Percentiles rank a stretch among this genome's conserved stretches.
phyloP scores from a whole-genome alignment of 768 basidiomycete genomes.

The Rhodotorula sphaerocarpa region DNA sequence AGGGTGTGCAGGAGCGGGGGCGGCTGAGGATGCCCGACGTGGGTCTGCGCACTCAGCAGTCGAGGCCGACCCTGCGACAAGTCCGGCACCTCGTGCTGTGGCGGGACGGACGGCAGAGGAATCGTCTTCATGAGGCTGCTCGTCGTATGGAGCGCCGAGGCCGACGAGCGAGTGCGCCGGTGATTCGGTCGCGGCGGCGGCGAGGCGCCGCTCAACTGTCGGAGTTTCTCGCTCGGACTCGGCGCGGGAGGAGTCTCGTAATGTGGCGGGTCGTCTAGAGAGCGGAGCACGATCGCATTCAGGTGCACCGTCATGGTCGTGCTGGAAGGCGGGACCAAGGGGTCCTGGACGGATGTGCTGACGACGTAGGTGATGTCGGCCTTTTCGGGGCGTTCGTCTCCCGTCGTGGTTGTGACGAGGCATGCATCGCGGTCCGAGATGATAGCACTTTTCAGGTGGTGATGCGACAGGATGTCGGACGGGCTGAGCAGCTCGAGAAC shows the following conservation, averaged over 20 bases:
- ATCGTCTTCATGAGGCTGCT: neutral
- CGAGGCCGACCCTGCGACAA: neutral
- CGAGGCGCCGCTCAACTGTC: neutral
- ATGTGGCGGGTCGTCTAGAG: constrained; percentile 14
- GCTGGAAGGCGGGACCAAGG: constrained; percentile 16
- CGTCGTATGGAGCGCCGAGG: constrained; percentile 1
- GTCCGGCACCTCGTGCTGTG: neutral
- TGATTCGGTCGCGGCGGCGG: constrained; percentile 14
- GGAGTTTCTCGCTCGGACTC: neutral
- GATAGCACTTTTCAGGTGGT: constrained; percentile 4
- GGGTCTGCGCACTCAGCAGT: constrained; percentile 1
- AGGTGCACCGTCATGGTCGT: constrained; percentile 10
- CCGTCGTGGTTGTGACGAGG: neutral
- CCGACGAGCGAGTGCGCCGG: constrained; percentile 22
- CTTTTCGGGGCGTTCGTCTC: neutral
- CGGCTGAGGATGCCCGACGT: neutral
- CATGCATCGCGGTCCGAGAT: constrained; percentile 19
- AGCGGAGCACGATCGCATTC: constrained; percentile 22
- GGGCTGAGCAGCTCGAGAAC: constrained; percentile 6
- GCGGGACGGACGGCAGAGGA: constrained; percentile 12
- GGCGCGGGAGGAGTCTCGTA: constrained; percentile 12
- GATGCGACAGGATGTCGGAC: constrained; percentile 12
- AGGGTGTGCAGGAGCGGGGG: neutral
- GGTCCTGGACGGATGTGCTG: constrained; percentile 12
- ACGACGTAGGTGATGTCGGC: constrained; percentile 14